A percentile compares a stretch with the other conserved stretches of the same genome.
phyloP scores from a whole-genome alignment of 2,329 filamentous ascomycete genomes.

The Aspergillus sp. region DNA sequence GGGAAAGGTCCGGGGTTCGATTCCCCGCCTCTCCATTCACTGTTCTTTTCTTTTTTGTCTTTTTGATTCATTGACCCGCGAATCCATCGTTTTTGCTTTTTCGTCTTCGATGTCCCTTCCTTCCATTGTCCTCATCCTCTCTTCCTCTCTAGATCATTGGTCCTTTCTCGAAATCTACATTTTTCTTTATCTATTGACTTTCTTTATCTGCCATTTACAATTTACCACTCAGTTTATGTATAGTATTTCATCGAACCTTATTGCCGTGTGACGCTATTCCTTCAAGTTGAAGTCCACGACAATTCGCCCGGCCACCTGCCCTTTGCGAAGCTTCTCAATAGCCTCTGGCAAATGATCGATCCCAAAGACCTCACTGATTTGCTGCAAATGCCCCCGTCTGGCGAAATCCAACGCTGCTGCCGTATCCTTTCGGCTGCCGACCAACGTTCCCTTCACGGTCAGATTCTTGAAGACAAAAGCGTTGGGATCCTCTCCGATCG shows the following conservation, averaged over 20 bases:
- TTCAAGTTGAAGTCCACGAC: slow-evolving; percentile 56
- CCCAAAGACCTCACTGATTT: slow-evolving; percentile 50
- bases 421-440: slow-evolving; percentile 34
- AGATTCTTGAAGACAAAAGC: slow-evolving; percentile 26
- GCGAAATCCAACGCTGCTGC: slow-evolving; percentile 45
- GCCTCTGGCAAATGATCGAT: slow-evolving; percentile 51
- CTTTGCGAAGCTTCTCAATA: slow-evolving; percentile 50
- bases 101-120: no score
- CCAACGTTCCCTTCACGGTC: slow-evolving; percentile 28
- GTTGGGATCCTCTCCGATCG: slow-evolving; percentile 26
- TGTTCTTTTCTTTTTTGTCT: background rate
- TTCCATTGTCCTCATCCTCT: no score
- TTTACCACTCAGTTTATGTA: no score
- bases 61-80: no score
- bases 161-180: no score
- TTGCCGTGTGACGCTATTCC: background rate
- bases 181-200: no score
- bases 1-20: slow-evolving; percentile 17
- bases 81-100: no score
- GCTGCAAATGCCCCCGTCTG: slow-evolving; percentile 49
- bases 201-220: no score
- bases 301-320: slow-evolving; percentile 53
- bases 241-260: no score
- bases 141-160: no score
- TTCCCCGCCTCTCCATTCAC: slow-evolving; percentile 12